Conservation (phyloP, 768 basidiomycete genomes). For the button mushroom (Agaricus bisporus) region DNA sequence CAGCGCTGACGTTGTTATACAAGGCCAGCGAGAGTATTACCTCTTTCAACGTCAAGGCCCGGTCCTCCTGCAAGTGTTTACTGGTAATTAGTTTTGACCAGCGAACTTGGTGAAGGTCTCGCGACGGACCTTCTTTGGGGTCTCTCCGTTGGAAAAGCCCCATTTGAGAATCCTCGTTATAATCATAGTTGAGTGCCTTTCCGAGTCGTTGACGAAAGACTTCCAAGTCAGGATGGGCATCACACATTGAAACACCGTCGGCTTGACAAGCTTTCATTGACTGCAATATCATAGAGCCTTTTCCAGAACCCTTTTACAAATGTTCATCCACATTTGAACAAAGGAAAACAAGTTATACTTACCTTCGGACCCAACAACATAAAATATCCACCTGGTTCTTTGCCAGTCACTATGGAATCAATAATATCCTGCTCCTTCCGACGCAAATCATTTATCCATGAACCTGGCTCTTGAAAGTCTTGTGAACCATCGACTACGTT, state of each 20-base stretch:
- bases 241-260: conserved; percentile 65
- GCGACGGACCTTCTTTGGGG: conserved; percentile 60
- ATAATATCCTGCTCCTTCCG: conserved; percentile 72
- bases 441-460: conserved; percentile 57
- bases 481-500: conserved; percentile 21
- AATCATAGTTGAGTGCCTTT: conserved; percentile 83
- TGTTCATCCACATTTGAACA: conserved; percentile 1
- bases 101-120: neutral
- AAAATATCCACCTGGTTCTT: conserved; percentile 68
- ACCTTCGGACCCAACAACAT: conserved; percentile 78
- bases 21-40: conserved; percentile 23
- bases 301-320: conserved; percentile 58
- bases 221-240: conserved; percentile 83
- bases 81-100: neutral
- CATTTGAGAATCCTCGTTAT: conserved; percentile 75
- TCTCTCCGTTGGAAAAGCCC: conserved; percentile 79
- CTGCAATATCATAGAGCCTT: conserved; percentile 80
- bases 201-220: conserved; percentile 83
- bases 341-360: conserved; percentile 9
- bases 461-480: conserved; percentile 24
- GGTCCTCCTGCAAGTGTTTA: conserved; percentile 51
- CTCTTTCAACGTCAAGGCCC: conserved; percentile 76
- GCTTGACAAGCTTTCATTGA: conserved; percentile 72
- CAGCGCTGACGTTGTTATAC: neutral
- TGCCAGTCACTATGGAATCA: conserved; percentile 73